phyloP scores from a whole-genome alignment of 441 rosid species.

The Jatropha podagrica region DNA sequence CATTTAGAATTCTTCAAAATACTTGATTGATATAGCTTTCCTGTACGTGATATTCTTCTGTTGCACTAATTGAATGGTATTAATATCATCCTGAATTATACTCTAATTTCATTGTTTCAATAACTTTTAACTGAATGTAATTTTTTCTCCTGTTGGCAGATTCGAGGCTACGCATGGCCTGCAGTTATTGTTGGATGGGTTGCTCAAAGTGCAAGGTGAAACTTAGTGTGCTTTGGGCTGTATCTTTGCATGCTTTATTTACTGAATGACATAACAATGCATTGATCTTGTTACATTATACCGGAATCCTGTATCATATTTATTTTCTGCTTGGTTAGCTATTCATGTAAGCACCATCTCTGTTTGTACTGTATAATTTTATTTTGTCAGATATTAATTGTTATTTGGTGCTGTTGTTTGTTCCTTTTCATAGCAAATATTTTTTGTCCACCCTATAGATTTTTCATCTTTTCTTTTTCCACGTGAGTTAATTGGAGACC shows the following conservation, averaged over 20 bases:
- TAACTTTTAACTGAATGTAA: not conserved
- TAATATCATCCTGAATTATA: not conserved
- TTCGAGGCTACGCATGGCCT: constrained; percentile 57
- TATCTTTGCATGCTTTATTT: constrained; percentile 12
- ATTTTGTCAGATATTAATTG: not conserved
- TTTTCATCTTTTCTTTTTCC: not conserved
- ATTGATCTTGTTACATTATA: not conserved
- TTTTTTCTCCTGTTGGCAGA: constrained; percentile 32
- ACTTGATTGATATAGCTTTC: not conserved
- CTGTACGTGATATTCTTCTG: not conserved
- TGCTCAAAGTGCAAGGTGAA: constrained; percentile 66
- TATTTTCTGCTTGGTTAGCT: not conserved
- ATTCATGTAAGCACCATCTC: not conserved
- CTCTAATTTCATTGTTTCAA: not conserved
- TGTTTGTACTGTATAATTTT: not conserved
- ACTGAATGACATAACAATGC: not conserved
- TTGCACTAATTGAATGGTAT: not conserved
- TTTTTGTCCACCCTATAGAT: not conserved
- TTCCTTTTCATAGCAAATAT: not conserved
- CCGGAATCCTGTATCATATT: not conserved
- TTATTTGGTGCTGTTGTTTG: not conserved
- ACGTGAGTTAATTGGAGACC: not conserved
- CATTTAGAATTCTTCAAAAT: not conserved
- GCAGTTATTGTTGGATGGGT: constrained; percentile 54
- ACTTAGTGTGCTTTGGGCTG: constrained; percentile 9